Evolutionary conservation across 805 yeast genomes (phyloP), one percentile per base, ranked within the genome.

Genomic region (Zygosaccharomyces pseudorouxii): DNA sequence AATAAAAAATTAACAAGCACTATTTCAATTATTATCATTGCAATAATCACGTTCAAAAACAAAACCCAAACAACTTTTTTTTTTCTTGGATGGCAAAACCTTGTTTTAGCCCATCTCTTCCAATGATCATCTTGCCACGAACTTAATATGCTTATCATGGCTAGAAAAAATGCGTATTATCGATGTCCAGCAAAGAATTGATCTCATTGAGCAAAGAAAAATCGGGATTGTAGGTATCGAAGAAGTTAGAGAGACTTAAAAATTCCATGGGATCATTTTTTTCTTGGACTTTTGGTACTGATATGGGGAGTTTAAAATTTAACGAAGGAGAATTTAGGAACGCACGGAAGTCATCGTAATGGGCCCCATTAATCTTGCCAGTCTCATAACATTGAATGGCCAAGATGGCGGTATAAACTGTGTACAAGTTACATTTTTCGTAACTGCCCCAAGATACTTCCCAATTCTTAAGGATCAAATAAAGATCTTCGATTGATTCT

Each of bases 381-480:
- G 53, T 45, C 18, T 51, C 49, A 41, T 45, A 35, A 38, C 57
- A 54, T 43, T 54, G 57, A 14, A 54, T 47, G 10, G 55, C 57
- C 27, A 54, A 36, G 18, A 52, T 54, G 4, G 57, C 49, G 8
- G 55, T 44, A 30, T 51, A 54, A 12, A 54, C 51, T 49, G 52
- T 54, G 51, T 51, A 51, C 19, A 54, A 36, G 33, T 49, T 51
- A 30, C 57, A 46, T 36, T 54, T 54, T 38, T 54, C 53, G 31
- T 44, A 54, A 11, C 41, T 36, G 4, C 41, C 37, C 36, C 43
- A 54, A 19, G 47, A 46, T 4, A 29, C 30, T 25, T 49, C 50
- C 47, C 53, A 54, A 22, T 49, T 40, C 36, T 37, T 36, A 14
- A 54, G 43, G 8, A 54, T 31, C n/a, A 28, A 41, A 20, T 47